Conservation (phyloP, 2,329 filamentous ascomycete genomes). For the Colletotrichum incanum region DNA sequence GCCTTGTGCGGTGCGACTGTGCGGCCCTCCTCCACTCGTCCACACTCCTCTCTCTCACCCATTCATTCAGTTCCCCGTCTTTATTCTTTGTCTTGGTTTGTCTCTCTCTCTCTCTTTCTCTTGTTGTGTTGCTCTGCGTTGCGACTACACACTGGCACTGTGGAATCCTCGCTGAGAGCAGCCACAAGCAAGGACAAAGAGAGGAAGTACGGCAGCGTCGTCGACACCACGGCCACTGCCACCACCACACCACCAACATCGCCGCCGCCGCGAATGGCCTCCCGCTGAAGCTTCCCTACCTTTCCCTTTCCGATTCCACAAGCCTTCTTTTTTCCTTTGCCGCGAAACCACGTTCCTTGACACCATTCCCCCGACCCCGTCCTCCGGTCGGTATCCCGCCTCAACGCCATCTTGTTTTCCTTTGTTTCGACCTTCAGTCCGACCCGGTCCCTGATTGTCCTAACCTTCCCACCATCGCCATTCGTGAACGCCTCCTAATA, state of each 20-base stretch:
- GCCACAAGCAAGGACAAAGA: constrained; percentile 26
- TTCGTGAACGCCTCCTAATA: constrained; percentile 41
- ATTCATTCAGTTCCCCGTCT: constrained; percentile 23
- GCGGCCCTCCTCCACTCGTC: constrained; percentile 17
- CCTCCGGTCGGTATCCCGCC: constrained; percentile 26
- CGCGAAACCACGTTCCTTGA: constrained; percentile 31
- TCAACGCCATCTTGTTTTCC: constrained; percentile 33
- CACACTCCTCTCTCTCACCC: constrained; percentile 4
- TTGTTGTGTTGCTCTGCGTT: constrained; percentile 14
- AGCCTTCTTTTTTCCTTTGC: not conserved
- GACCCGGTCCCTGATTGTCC: constrained; percentile 17
- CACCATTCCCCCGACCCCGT: constrained; percentile 26
- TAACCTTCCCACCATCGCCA: constrained; percentile 21
- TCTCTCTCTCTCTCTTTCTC: constrained; percentile 8
- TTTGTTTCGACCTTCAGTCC: constrained; percentile 34
- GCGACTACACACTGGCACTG: constrained; percentile 36
- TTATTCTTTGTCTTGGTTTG: constrained; percentile 12
- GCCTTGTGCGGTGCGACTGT: not conserved
- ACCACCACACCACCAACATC: not conserved
- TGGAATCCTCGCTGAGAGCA: constrained; percentile 38
- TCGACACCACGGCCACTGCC: not conserved
- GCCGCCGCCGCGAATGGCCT: constrained; percentile 28
- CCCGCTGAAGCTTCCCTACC: constrained; percentile 27
- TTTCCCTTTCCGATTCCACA: constrained; percentile 22
- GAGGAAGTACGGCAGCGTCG: constrained; percentile 13